Percentiles rank a stretch among this genome's conserved stretches.
These are phyloP conservation scores for Kuraishia floccosa DNA, from an alignment of 805 yeast species.

Conservation along the genomic window DNA sequence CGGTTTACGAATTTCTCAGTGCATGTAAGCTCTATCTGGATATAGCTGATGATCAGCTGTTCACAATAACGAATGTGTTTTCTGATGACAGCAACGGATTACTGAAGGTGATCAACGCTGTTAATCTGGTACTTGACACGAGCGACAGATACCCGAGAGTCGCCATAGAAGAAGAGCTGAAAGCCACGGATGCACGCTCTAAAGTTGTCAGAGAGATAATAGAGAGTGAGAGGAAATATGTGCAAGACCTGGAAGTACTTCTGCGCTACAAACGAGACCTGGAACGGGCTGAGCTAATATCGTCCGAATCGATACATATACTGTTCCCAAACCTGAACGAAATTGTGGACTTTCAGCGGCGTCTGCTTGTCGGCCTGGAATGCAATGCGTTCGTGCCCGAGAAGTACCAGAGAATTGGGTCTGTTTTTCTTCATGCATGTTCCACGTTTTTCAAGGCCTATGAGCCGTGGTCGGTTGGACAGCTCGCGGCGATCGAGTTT, in stretches of 20 bases:
- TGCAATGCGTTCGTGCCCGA: conserved; percentile 71
- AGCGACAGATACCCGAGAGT: conserved; percentile 23
- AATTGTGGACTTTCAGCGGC: conserved; percentile 84
- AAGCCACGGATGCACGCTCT: conserved; percentile 44
- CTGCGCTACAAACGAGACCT: conserved; percentile 59
- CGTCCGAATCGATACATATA: conserved; percentile 70
- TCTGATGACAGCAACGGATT: conserved; percentile 72
- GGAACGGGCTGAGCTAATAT: conserved; percentile 49
- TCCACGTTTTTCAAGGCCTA: conserved; percentile 72
- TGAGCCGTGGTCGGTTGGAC: conserved; percentile 92
- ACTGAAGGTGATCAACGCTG: conserved; percentile 62
- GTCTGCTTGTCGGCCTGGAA: conserved; percentile 81
- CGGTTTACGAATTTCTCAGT: conserved; percentile 79
- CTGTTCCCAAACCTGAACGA: conserved; percentile 79
- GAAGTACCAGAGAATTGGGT: conserved; percentile 76
- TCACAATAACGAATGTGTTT: conserved; percentile 85
- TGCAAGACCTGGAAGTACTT: conserved; percentile 77
- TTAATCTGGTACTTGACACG: conserved; percentile 49
- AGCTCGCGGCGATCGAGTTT: conserved; percentile 75
- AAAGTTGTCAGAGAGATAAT: conserved; percentile 78
- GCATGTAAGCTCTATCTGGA: conserved; percentile 74
- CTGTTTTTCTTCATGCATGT: conserved; percentile 77
- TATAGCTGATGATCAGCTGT: conserved; percentile 70
- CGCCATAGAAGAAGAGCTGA: conserved; percentile 2
- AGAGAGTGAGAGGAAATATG: conserved; percentile 87